These are phyloP conservation scores for Saccharomycopsis sp. DNA, from an alignment of 805 yeast species.

Conservation along the genomic window DNA sequence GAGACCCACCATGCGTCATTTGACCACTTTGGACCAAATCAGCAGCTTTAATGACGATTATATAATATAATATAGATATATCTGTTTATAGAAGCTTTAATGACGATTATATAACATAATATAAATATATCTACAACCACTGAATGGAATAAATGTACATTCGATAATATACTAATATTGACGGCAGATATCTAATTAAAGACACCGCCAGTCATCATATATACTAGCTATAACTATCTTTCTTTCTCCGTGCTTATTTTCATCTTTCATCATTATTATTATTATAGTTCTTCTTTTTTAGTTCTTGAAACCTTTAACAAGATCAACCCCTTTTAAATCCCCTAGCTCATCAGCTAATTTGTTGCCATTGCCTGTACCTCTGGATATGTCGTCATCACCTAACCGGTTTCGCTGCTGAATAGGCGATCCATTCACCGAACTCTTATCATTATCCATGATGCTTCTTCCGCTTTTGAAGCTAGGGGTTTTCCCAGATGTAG, in stretches of 20 bases:
- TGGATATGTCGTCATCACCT: background rate
- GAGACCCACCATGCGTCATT: conserved; percentile 91
- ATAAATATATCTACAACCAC: too few species aligned
- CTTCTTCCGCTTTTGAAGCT: background rate
- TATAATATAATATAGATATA: conserved; percentile 24
- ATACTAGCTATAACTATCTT: too few species aligned
- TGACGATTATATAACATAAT: conserved; percentile 35
- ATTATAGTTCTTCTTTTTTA: too few species aligned
- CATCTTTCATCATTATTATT: too few species aligned
- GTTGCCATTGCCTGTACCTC: background rate
- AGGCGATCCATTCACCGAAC: conserved; percentile 10
- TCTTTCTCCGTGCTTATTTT: too few species aligned
- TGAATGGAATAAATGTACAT: background rate
- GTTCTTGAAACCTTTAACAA: conserved; percentile 12
- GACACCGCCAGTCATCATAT: too few species aligned
- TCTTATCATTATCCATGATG: background rate
- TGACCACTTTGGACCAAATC: conserved; percentile 54
- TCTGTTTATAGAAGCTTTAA: conserved; percentile 35
- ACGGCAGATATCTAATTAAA: too few species aligned
- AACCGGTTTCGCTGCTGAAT: conserved; percentile 11
- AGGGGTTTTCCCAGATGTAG: conserved; percentile 12
- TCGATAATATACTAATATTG: too few species aligned
- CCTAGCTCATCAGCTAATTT: conserved; percentile 3
- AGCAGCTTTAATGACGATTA: conserved; percentile 40
- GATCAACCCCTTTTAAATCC: conserved; percentile 12